Base-by-base conservation (phyloP, 2,329 filamentous ascomycete genomes). In the Colletotrichum sojae region DNA sequence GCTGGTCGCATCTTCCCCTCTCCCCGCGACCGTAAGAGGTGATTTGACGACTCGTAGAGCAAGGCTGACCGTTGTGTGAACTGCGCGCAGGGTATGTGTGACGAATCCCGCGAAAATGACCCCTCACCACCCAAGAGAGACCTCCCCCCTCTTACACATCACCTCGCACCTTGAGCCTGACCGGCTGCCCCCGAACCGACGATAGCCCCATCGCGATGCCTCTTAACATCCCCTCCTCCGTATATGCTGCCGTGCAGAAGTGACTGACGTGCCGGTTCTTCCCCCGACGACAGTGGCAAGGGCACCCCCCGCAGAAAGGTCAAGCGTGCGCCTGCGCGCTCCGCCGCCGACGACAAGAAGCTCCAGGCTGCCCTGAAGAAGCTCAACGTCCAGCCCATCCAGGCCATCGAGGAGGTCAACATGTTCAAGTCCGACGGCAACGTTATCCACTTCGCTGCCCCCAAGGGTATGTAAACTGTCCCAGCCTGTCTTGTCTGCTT, bases 351-450 rank as follows among this genome's bases (percentile, higher is more conserved):
- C 83, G 96, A 99, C 92, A 98, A 98, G 94, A 99, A 99, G 91
- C 94, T 99, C 74, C 96, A 99, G 88, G 90, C 92, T 72, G 88
- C 94, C 72, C 90, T 99, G 76, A 99, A 99, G 93, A 99, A 99
- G 92, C 91, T 99, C 84, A 98, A 98, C 86, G 95, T 97, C 70
- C 96, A 99, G 90, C 96, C 96, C 79, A 98, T 99, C 85, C 95
- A 97, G 88, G 94, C 93, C 75, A 99, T 99, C 79, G 96, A 99
- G 91, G 96, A 99, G 89, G 96, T 99, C 83, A 99, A 99, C 92
- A 99, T 99, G 96, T 99, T 99, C 92, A 99, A 99, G 93, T 92
- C 93, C 82, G 96, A 99, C 83, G 96, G 96, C 84, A 99, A 99
- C 84, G 96, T 99, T 84, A 98, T 99, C 81, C 96, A 99, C 90